Base-by-base conservation (phyloP, 768 basidiomycete species). In the Russula earlei region DNA sequence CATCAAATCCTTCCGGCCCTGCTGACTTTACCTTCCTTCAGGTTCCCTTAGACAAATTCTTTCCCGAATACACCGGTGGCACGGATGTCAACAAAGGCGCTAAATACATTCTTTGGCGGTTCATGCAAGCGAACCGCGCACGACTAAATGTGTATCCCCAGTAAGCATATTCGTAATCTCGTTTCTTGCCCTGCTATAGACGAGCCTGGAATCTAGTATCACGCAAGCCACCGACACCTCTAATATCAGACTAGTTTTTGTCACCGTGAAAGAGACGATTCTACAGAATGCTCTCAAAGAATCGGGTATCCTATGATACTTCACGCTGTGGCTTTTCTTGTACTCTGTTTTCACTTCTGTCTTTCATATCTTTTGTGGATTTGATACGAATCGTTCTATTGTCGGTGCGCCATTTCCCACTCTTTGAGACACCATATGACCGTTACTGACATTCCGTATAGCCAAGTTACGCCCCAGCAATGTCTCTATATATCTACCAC, bases 101-200 rank as follows among this genome's bases (percentile, higher is more conserved):
- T 0, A 92, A 93, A 63, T 95, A 91, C 61, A 92, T 97, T 51
- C 73, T 97, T 36, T 96, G 91, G 93, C 74, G 87, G 64, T 97
- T 95, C 64, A 93, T 92, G 77, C 90, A 95, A 69, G 85, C 87
- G 53, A 95, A 94, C 63, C 72, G 87, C 20, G 88, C 88, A 52
- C 69, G 84, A 49, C 70, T 94, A 62, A 91, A 85, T 55, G 87
- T 96, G 19, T 96, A 94, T 69, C 92, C 92, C 3, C 92, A 96
- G 88, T 88, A 60, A 34, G 85, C 34, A 22, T 27, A 34, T n/a
- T 10, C 7, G 36, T 17, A 19, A 9, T 2, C 37, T 7, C 25
- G 56, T 19, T 45, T 42, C 8, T 41, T n/a, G 29, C 25, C 20
- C 11, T 20, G 41, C 51, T 56, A 36, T 58, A 14, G 9, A 27